Conservation (phyloP, 306 rosid species). For the Medicago truncatula region DNA sequence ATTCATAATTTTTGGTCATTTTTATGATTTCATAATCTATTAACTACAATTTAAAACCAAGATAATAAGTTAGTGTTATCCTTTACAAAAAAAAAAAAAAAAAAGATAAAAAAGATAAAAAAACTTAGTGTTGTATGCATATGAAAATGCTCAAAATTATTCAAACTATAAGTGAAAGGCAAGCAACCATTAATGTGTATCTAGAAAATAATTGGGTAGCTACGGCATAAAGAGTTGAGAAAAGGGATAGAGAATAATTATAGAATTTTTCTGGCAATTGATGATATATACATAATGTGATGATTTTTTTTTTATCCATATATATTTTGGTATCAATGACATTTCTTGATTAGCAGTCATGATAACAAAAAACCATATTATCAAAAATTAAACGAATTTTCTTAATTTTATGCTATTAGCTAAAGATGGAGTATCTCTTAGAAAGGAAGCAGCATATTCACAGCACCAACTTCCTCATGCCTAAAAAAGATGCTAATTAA, state of each 20-base stretch:
- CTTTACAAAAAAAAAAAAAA: too few relatives aligned
- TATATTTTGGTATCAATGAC: constrained; percentile 26
- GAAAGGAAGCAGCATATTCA: background rate
- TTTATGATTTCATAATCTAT: too few relatives aligned
- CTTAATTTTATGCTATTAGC: background rate
- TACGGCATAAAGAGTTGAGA: constrained; percentile 13
- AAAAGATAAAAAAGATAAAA: too few relatives aligned
- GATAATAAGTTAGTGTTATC: background rate
- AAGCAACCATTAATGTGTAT: constrained; percentile 30
- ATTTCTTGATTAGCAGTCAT: constrained; percentile 39
- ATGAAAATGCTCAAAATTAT: too few relatives aligned
- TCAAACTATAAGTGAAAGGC: background rate
- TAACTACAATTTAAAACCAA: background rate
- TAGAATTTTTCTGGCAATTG: constrained; percentile 34
- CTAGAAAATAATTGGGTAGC: constrained; percentile 6
- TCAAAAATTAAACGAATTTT: constrained; percentile 26
- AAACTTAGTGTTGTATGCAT: background rate
- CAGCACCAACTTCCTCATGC: background rate
- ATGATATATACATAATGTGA: constrained; percentile 32
- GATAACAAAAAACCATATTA: too few relatives aligned
- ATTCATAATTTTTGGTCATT: background rate
- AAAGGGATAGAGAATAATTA: constrained; percentile 6
- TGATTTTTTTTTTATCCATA: constrained; percentile 43
- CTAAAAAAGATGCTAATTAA: constrained; percentile 8
- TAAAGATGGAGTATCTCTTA: constrained; percentile 24